These are phyloP conservation scores for Hypomyces rosellus DNA, from an alignment of 2,329 filamentous ascomycete genomes.

Conservation along the genomic window DNA sequence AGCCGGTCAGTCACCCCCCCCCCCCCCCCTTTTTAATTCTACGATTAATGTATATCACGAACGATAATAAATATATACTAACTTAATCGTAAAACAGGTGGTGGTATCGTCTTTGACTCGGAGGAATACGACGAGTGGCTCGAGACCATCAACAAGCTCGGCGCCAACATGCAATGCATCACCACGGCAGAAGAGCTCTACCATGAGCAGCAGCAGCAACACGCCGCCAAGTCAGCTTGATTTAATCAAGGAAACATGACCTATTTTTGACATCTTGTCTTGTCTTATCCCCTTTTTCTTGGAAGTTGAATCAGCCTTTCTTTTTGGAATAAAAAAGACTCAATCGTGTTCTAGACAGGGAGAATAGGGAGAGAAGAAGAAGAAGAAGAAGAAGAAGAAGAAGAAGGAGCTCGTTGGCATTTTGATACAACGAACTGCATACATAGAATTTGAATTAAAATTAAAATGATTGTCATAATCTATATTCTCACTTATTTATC, in stretches of 20 bases:
- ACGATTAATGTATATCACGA: background rate
- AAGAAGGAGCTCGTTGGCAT: no score
- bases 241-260: background rate
- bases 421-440: no score
- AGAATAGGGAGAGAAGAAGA: no score
- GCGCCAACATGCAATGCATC: slow-evolving; percentile 84
- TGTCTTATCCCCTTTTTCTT: no score
- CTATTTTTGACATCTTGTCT: no score
- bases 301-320: no score
- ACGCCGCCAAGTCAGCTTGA: background rate
- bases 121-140: slow-evolving; percentile 91
- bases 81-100: slow-evolving; percentile 39
- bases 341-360: background rate
- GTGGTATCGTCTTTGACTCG: slow-evolving; percentile 91
- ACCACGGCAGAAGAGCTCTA: slow-evolving; percentile 71
- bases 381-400: no score
- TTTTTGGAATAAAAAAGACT: background rate
- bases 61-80: background rate
- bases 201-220: slow-evolving; percentile 27
- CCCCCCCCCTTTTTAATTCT: background rate
- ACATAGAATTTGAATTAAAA: no score
- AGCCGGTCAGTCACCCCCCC: slow-evolving; percentile 41
- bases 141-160: slow-evolving; percentile 91
- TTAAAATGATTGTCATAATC: no score
- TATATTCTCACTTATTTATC: no score